Percentiles rank a stretch among this genome's conserved stretches.
Evolutionary conservation across 305 asterid species (phyloP).

Genomic region (Fraxinus xanthoxyloides): DNA sequence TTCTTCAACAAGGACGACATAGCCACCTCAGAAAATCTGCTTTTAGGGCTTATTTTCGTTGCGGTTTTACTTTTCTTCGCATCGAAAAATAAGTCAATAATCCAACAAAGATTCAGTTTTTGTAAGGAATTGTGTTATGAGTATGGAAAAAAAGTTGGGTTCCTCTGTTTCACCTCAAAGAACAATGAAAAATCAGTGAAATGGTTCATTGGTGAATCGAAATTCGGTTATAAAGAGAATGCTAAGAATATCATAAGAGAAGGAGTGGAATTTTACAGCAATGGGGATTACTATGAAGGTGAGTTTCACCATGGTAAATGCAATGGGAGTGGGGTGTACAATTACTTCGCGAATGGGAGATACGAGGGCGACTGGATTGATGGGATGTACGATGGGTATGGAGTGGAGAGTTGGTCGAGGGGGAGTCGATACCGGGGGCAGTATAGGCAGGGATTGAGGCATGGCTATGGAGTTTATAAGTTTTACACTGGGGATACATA

Average conservation of each 20-base stretch:
- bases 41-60: slow-evolving; percentile 32
- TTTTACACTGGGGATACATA: slow-evolving; percentile 44
- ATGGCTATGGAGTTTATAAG: slow-evolving; percentile 51
- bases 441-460: slow-evolving; percentile 50
- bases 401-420: slow-evolving; percentile 49
- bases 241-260: slow-evolving; percentile 19
- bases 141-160: slow-evolving; percentile 22
- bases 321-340: slow-evolving; percentile 53
- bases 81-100: slow-evolving; percentile 21
- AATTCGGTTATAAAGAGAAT: background rate
- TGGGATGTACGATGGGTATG: slow-evolving; percentile 50
- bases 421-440: slow-evolving; percentile 53
- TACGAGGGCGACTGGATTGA: slow-evolving; percentile 59
- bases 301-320: slow-evolving; percentile 55
- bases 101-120: slow-evolving; percentile 25
- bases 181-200: slow-evolving; percentile 27
- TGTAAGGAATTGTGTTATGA: slow-evolving; percentile 22
- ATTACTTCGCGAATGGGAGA: slow-evolving; percentile 47
- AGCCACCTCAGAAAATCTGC: slow-evolving; percentile 38
- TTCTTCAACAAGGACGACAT: slow-evolving; percentile 34
- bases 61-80: slow-evolving; percentile 34
- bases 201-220: slow-evolving; percentile 49
- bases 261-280: slow-evolving; percentile 50
- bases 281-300: slow-evolving; percentile 58
- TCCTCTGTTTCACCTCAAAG: slow-evolving; percentile 11